Evolutionary conservation across 78 protist species (phyloP), one percentile per base, ranked within the genome.

Genomic region (Monocercomonoides exilis): DNA sequence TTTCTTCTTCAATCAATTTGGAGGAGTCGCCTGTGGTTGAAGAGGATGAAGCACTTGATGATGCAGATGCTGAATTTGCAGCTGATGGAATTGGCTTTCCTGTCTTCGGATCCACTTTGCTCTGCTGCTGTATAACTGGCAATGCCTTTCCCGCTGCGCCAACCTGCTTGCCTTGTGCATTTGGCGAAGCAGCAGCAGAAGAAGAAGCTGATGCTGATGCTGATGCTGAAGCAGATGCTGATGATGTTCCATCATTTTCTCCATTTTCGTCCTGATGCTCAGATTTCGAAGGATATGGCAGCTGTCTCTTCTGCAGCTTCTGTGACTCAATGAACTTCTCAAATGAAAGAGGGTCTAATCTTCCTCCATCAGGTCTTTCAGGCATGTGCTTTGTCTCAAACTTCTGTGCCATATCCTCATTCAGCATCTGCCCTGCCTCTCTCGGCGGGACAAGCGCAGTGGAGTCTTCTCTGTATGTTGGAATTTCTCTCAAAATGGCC

Each of bases 371-470:
- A 21, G 70, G 21, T 29, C 70, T 11, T 54, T 11, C 11, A 29
- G 70, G 70, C 38, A 54, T 21, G 21, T 29, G 70, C 11, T 21
- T 54, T 54, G 70, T 11, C 21, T 54, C 38, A 32, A 38, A 32
- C 63, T 0, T 77, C 1, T 3, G 80, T 3, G 0, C 44, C 35
- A 77, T 5, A 2, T 32, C 41, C 36, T 41, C 33, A 41, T 84
- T 64, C 33, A 92, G 4, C 33, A 90, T 43, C 3, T 77, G 89
- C 45, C 92, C 91, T 0, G 87, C 43, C 32, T 3, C 85, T 3
- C 93, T 85, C 35, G 86, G 92, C 77, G 45, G 54, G 32, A 85
- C 79, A n/a, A 38, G 64, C 2, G 87, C 63, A 1, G 2, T 36
- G 63, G 46, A 85, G 6, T 4, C 32, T 4, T 33, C 3, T 77